Conservation (phyloP, 345 rosid genomes). For the Eucalyptus tenuipes region DNA sequence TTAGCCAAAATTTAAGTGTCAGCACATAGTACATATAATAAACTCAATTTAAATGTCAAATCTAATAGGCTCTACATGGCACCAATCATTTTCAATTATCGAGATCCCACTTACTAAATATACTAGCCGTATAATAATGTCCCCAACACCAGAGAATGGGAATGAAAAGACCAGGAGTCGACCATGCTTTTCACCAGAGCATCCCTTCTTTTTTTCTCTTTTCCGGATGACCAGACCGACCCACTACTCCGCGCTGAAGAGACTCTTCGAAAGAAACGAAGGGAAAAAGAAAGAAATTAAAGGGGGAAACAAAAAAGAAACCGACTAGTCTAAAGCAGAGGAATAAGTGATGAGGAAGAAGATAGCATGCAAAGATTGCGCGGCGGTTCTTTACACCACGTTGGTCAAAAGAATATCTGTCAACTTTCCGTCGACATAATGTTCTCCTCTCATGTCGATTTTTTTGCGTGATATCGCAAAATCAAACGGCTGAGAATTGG, state of each 20-base stretch:
- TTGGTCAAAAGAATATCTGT: not conserved
- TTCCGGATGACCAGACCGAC: not conserved
- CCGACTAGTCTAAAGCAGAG: not conserved
- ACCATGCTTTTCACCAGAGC: not conserved
- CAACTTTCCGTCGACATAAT: not conserved
- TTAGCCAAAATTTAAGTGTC: not conserved
- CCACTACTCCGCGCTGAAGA: not conserved
- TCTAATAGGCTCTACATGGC: not conserved
- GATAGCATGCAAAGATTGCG: not conserved
- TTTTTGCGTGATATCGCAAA: not conserved
- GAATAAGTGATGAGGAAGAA: not conserved
- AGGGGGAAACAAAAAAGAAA: not conserved
- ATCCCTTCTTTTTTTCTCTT: not conserved
- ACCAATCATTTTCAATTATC: not conserved
- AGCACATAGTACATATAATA: not conserved
- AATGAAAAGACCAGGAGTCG: not conserved
- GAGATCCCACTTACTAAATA: not conserved
- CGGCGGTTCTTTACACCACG: not conserved
- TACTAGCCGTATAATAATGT: not conserved
- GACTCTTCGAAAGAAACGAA: not conserved
- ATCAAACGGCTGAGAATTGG: not conserved
- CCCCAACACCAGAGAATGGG: not conserved
- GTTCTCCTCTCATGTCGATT: not conserved
- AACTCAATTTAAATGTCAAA: not conserved
- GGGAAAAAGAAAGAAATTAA: not conserved